A percentile compares a stretch with the other conserved stretches of the same genome.
Evolutionary conservation across 2,329 filamentous ascomycete species (phyloP).

Genomic region (Dactylellina sp.): DNA sequence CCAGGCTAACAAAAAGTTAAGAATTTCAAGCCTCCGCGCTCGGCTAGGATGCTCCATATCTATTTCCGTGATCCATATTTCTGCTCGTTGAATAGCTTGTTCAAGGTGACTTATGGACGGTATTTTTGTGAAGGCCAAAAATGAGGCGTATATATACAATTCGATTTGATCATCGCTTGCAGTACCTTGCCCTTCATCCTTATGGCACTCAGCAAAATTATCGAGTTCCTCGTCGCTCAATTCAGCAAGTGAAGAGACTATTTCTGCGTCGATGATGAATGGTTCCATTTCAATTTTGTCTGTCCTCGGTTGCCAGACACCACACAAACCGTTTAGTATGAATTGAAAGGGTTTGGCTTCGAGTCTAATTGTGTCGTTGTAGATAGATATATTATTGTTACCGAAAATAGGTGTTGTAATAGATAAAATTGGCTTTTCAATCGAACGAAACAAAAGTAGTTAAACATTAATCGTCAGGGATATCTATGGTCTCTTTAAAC

Average conservation of each 20-base stretch:
- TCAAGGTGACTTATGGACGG: constrained; percentile 15
- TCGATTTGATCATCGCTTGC: constrained; percentile 38
- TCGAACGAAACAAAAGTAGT: too few species aligned
- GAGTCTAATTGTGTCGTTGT: too few species aligned
- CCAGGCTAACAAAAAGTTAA: constrained; percentile 20
- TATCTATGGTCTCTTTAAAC: too few species aligned
- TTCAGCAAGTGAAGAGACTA: constrained; percentile 7
- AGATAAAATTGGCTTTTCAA: too few species aligned
- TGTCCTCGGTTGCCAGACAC: too few species aligned
- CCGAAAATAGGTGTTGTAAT: too few species aligned
- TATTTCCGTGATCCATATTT: constrained; percentile 18
- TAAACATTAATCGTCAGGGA: too few species aligned
- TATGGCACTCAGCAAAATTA: constrained; percentile 1
- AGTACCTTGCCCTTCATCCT: neutral
- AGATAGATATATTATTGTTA: too few species aligned
- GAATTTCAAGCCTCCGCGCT: constrained; percentile 25
- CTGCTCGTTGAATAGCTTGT: constrained; percentile 14
- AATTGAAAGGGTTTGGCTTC: too few species aligned
- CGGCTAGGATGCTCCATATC: constrained; percentile 3
- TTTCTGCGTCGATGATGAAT: constrained; percentile 25
- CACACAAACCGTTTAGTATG: too few species aligned
- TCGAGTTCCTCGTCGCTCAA: constrained; percentile 22
- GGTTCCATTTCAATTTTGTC: constrained; percentile 16
- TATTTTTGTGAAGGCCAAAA: constrained; percentile 9
- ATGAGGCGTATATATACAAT: constrained; percentile 25